phyloP scores from a whole-genome alignment of 148 eudicot genomes.

The Rhododendron simsii region DNA sequence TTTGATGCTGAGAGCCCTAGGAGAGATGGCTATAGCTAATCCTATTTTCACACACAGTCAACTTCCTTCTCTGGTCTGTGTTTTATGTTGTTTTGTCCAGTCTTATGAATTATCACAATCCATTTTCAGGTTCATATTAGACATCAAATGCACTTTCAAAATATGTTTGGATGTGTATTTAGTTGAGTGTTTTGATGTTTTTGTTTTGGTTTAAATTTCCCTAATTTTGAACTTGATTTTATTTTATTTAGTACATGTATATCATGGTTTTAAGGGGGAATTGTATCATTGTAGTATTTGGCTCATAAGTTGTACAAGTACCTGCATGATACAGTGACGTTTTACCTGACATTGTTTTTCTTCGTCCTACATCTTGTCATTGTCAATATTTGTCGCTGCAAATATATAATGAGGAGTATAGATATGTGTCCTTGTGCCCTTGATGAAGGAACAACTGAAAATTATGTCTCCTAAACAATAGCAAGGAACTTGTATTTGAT shows the following conservation, averaged over 20 bases:
- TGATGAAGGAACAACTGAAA: not conserved
- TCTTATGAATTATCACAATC: not conserved
- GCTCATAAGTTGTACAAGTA: not conserved
- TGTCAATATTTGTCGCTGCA: not conserved
- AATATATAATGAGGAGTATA: not conserved
- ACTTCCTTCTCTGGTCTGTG: constrained; percentile 82
- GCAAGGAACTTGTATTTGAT: not conserved
- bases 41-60: constrained; percentile 93
- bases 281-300: not conserved
- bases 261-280: not conserved
- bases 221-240: not conserved
- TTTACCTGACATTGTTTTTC: not conserved
- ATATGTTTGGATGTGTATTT: not conserved
- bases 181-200: not conserved
- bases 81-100: constrained; percentile 5
- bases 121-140: not conserved
- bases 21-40: constrained; percentile 81
- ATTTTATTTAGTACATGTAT: not conserved
- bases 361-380: not conserved
- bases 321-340: not conserved
- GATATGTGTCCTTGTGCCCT: not conserved
- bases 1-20: constrained; percentile 71
- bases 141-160: not conserved
- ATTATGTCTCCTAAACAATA: not conserved
- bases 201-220: not conserved